These are phyloP conservation scores for Cubamyces lactineus DNA, from an alignment of 768 basidiomycete genomes.

Conservation along the genomic window DNA sequence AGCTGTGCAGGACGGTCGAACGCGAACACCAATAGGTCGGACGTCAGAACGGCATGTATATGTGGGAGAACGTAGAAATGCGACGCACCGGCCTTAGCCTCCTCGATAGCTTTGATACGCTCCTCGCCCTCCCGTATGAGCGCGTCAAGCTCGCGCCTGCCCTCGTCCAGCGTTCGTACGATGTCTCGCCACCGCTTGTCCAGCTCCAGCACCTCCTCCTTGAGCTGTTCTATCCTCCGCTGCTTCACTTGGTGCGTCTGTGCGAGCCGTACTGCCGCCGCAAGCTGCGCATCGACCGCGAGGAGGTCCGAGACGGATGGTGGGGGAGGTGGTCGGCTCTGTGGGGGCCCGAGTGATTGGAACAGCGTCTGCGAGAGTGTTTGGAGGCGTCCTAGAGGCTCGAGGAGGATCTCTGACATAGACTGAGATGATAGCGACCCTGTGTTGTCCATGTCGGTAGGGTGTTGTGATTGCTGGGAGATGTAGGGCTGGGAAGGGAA, in stretches of 20 bases:
- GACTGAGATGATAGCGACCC: conserved; percentile 34
- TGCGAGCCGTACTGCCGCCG: conserved; percentile 64
- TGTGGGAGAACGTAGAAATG: neutral
- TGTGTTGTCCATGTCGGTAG: neutral
- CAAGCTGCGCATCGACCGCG: conserved; percentile 64
- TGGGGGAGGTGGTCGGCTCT: conserved; percentile 63
- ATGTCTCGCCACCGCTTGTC: conserved; percentile 71
- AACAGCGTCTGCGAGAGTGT: conserved; percentile 70
- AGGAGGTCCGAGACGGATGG: conserved; percentile 62
- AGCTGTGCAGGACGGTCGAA: conserved; percentile 43
- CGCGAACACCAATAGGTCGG: neutral
- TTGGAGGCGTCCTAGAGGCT: conserved; percentile 65
- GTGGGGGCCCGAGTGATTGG: conserved; percentile 69
- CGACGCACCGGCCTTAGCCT: conserved; percentile 67
- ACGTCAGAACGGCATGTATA: neutral
- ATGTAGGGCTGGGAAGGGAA: conserved; percentile 3
- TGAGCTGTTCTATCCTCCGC: conserved; percentile 69
- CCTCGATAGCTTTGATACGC: conserved; percentile 66
- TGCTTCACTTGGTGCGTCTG: conserved; percentile 78
- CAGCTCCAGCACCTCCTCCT: conserved; percentile 68
- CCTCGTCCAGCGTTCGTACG: conserved; percentile 64
- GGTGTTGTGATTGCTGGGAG: conserved; percentile 11
- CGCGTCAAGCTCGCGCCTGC: conserved; percentile 68
- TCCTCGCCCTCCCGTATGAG: conserved; percentile 78
- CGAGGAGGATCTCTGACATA: conserved; percentile 65